phyloP scores from a whole-genome alignment of 2,329 filamentous ascomycete genomes.

The Zymoseptoria ardabiliae region DNA sequence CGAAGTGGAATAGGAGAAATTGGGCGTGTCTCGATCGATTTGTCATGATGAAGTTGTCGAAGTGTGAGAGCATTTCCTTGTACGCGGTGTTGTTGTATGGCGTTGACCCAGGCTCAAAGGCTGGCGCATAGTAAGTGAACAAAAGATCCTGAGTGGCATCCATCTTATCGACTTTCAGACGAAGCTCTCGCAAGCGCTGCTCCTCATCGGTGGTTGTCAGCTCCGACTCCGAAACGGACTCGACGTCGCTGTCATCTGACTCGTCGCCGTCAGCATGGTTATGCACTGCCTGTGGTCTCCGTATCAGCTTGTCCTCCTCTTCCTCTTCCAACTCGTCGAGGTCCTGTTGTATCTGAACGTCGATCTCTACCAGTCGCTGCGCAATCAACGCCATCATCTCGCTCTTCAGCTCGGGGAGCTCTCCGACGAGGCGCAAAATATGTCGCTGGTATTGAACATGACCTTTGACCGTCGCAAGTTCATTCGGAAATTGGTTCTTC shows the following conservation, averaged over 20 bases:
- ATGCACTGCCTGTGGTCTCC: conserved; percentile 41
- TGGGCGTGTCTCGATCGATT: conserved; percentile 90
- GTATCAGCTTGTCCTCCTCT: conserved; percentile 64
- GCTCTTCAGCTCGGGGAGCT: conserved; percentile 68
- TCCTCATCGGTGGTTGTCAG: conserved; percentile 50
- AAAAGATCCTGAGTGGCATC: conserved; percentile 83
- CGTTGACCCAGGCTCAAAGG: conserved; percentile 58
- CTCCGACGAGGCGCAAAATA: conserved; percentile 67
- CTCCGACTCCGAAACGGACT: conserved; percentile 61
- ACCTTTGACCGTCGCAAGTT: conserved; percentile 62
- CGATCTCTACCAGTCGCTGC: conserved; percentile 82
- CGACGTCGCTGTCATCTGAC: conserved; percentile 56
- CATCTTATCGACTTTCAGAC: conserved; percentile 81
- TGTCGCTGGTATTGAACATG: conserved; percentile 87
- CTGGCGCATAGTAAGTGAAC: conserved; percentile 71
- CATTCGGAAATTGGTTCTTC: conserved; percentile 29
- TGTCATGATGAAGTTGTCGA: conserved; percentile 78
- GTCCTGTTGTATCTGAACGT: conserved; percentile 90
- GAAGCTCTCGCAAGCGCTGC: conserved; percentile 60
- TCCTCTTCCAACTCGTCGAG: conserved; percentile 90
- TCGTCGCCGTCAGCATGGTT: conserved; percentile 45
- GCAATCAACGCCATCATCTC: conserved; percentile 79
- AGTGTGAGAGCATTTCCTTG: conserved; percentile 74
- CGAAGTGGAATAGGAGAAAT: conserved; percentile 93
- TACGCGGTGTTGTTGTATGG: conserved; percentile 65